Conservation (phyloP, 2,329 filamentous ascomycete species). For the Nannizziopsis barbatae region DNA sequence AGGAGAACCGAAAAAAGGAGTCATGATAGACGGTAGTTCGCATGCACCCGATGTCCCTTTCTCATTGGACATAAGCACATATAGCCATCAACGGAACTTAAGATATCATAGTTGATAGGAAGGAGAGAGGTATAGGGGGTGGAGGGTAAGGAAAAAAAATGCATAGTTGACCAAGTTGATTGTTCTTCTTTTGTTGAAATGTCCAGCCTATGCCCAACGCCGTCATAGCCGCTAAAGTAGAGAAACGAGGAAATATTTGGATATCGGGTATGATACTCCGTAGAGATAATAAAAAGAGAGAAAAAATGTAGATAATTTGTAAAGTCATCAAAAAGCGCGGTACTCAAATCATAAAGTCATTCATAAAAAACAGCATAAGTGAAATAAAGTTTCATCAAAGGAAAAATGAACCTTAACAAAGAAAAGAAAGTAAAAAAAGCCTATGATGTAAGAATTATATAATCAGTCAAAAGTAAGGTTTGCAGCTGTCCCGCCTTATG, state of each 20-base stretch:
- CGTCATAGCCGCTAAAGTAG: neutral
- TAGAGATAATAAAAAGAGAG: neutral
- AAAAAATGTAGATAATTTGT: no score
- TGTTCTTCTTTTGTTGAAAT: neutral
- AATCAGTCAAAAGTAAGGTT: neutral
- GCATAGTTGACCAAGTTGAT: neutral
- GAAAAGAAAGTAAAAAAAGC: neutral
- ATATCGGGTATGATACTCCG: neutral
- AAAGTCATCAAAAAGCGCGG: neutral
- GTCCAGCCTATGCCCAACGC: neutral
- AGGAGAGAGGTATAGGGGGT: neutral
- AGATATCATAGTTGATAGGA: no score
- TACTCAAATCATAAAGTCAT: neutral
- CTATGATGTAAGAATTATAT: neutral
- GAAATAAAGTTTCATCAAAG: neutral
- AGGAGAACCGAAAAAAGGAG: no score
- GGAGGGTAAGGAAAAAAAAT: neutral
- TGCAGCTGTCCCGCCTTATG: neutral
- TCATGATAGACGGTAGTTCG: no score
- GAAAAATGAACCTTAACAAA: no score
- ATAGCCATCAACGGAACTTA: no score
- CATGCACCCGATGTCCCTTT: no score
- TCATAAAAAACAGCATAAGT: neutral
- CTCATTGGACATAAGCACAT: no score
- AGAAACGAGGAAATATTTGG: neutral